phyloP scores from a whole-genome alignment of 2,329 filamentous ascomycete genomes.

The Calonectria hawksworthii region DNA sequence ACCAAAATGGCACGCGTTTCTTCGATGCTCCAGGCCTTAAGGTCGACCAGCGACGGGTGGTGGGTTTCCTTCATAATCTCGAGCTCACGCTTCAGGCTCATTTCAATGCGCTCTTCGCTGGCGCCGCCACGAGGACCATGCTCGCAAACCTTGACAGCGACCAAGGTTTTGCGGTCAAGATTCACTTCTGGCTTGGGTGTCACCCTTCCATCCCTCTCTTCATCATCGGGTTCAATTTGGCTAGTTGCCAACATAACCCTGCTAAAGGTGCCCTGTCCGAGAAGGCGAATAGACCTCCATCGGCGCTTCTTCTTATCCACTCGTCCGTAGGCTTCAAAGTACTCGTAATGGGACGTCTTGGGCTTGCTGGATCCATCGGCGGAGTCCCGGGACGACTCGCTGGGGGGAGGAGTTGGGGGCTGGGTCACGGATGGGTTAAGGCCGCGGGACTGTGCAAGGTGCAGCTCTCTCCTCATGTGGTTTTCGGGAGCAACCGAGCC shows the following conservation, averaged over 20 bases:
- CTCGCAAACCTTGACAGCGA: slow-evolving; percentile 95
- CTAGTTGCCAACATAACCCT: slow-evolving; percentile 93
- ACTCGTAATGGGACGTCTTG: slow-evolving; percentile 65
- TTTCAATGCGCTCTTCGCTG: slow-evolving; percentile 92
- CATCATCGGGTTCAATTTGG: slow-evolving; percentile 69
- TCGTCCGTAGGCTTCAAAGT: slow-evolving; percentile 78
- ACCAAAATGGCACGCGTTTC: slow-evolving; percentile 86
- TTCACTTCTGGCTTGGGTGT: slow-evolving; percentile 48
- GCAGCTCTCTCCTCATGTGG: slow-evolving; percentile 79
- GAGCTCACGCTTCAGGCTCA: slow-evolving; percentile 93
- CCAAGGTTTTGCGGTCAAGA: slow-evolving; percentile 81
- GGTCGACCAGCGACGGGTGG: slow-evolving; percentile 90
- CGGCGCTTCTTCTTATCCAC: slow-evolving; percentile 77
- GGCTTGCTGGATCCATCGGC: slow-evolving; percentile 57
- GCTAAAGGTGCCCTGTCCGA: slow-evolving; percentile 96
- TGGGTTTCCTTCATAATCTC: slow-evolving; percentile 92
- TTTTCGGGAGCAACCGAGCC: slow-evolving; percentile 54
- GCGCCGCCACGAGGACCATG: slow-evolving; percentile 94
- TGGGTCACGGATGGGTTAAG: slow-evolving; percentile 71
- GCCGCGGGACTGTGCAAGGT: slow-evolving; percentile 84
- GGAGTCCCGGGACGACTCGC: slow-evolving; percentile 73
- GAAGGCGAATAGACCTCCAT: slow-evolving; percentile 83
- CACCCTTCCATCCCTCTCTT: slow-evolving; percentile 51
- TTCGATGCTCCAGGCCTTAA: slow-evolving; percentile 93
- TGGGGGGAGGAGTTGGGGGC: slow-evolving; percentile 86